Evolutionary conservation across 2,329 filamentous ascomycete species (phyloP).

Genomic region (Aspergillus carbonarius): DNA sequence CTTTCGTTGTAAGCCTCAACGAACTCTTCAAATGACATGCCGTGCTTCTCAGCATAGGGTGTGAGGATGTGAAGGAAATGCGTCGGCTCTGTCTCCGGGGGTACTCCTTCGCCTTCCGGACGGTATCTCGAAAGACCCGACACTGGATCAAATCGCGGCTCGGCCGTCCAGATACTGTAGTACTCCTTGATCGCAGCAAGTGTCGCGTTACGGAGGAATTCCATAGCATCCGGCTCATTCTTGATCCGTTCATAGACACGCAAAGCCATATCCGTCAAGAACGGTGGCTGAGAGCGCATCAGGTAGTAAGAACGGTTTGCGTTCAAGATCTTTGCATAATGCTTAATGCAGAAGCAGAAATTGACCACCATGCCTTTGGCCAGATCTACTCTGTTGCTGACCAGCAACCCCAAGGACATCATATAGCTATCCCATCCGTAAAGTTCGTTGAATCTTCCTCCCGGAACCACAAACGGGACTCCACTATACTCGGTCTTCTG

Average conservation of each 20-base stretch:
- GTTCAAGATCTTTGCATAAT: conserved; percentile 98
- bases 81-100: conserved; percentile 83
- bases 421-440: conserved; percentile 99
- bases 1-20: conserved; percentile 83
- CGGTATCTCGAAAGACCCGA: conserved; percentile 83
- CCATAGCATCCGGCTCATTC: conserved; percentile 73
- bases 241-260: conserved; percentile 92
- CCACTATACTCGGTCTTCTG: conserved; percentile 72
- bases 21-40: conserved; percentile 79
- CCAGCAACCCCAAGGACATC: conserved; percentile 85
- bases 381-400: conserved; percentile 80
- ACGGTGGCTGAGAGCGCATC: conserved; percentile 88
- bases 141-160: conserved; percentile 72
- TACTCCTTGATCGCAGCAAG: conserved; percentile 97
- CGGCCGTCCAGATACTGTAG: conserved; percentile 79
- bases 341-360: conserved; percentile 97
- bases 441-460: conserved; percentile 94
- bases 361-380: conserved; percentile 94
- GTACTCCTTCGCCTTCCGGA: conserved; percentile 79
- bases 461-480: conserved; percentile 93
- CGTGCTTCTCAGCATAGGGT: conserved; percentile 80
- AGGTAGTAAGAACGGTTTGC: conserved; percentile 96
- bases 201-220: conserved; percentile 77
- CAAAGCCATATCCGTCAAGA: conserved; percentile 95
- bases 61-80: conserved; percentile 82